phyloP scores from a whole-genome alignment of 2,329 filamentous ascomycete genomes.

The Fusarium multiceps region DNA sequence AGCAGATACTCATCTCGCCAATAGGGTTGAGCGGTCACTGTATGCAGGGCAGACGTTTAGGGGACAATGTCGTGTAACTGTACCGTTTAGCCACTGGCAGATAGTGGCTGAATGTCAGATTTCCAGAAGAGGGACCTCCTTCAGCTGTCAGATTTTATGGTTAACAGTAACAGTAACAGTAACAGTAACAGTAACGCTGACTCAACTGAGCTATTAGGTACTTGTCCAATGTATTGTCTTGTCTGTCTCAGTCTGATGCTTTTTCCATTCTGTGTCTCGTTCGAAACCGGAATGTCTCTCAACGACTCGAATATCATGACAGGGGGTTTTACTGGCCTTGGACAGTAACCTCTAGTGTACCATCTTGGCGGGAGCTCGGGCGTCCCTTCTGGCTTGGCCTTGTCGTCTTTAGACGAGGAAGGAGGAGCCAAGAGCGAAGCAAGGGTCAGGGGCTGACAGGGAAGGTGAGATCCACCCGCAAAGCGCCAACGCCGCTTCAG shows the following conservation, averaged over 20 bases:
- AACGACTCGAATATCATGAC: conserved; percentile 1
- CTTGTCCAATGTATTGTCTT: background rate
- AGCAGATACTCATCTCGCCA: conserved; percentile 25
- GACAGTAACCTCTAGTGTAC: conserved; percentile 22
- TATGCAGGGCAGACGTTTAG: background rate
- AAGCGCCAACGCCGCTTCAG: conserved; percentile 36
- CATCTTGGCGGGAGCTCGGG: conserved; percentile 27
- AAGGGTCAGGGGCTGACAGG: conserved; percentile 32
- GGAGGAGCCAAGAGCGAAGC: background rate
- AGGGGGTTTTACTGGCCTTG: conserved; percentile 13
- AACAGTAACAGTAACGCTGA: background rate
- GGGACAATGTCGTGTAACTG: background rate
- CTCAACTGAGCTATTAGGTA: conserved; percentile 21
- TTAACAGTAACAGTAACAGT: background rate
- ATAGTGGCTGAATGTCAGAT: conserved; percentile 18
- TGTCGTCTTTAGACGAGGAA: conserved; percentile 1
- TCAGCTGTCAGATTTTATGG: background rate
- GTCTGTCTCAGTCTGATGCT: conserved; percentile 29
- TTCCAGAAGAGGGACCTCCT: background rate
- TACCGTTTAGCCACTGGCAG: background rate
- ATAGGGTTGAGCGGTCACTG: background rate
- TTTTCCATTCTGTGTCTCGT: conserved; percentile 20
- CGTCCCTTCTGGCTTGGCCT: conserved; percentile 22
- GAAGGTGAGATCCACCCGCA: conserved; percentile 27
- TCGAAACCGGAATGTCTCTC: conserved; percentile 26